phyloP scores from a whole-genome alignment of 176 grass and related monocot species.

The Elaeis guineensis region DNA sequence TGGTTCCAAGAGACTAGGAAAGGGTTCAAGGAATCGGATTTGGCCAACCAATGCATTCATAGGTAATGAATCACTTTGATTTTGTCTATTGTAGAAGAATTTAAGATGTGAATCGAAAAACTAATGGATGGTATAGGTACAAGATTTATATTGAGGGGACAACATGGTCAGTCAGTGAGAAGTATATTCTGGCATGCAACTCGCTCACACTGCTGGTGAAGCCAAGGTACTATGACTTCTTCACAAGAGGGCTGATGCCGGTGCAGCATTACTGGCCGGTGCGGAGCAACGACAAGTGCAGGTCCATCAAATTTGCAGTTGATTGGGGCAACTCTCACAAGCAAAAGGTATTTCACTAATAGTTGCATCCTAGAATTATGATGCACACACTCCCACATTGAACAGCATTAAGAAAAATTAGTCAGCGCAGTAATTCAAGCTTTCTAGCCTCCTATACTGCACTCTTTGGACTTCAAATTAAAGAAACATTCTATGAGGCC shows the following conservation, averaged over 20 bases:
- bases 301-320: conserved; percentile 47
- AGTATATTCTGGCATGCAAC: conserved; percentile 51
- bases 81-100: neutral
- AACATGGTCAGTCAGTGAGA: conserved; percentile 54
- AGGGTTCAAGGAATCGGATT: conserved; percentile 34
- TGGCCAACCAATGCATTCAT: conserved; percentile 50
- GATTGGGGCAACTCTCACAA: conserved; percentile 51
- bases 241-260: conserved; percentile 36
- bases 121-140: conserved; percentile 24
- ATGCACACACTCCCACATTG: too few relatives aligned
- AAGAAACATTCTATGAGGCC: too few relatives aligned
- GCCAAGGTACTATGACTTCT: conserved; percentile 40
- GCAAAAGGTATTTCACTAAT: neutral
- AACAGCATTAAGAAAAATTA: too few relatives aligned
- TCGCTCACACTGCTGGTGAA: conserved; percentile 35
- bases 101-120: too few relatives aligned
- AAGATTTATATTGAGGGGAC: conserved; percentile 55
- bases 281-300: conserved; percentile 21
- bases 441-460: too few relatives aligned
- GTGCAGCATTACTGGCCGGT: conserved; percentile 59
- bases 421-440: too few relatives aligned
- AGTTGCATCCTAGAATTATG: too few relatives aligned
- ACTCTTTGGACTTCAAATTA: too few relatives aligned
- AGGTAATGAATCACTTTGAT: conserved; percentile 19
- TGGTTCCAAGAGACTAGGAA: conserved; percentile 20